phyloP scores from a whole-genome alignment of 202 grass and related monocot species.

The Digitaria exilis region DNA sequence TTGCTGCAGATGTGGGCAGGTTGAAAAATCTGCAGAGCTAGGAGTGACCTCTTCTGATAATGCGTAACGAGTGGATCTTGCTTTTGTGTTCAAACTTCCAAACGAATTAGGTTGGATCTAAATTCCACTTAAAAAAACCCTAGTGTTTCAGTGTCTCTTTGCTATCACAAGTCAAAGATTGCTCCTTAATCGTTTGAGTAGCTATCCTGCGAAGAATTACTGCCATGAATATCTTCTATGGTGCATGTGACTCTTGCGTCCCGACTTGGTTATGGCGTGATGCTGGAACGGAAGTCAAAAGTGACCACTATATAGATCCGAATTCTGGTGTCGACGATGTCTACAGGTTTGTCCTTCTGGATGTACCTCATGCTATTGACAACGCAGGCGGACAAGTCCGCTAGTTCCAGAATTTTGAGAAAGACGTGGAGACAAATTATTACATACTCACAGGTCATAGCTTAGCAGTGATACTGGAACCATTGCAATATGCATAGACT shows the following conservation, averaged over 20 bases:
- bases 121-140: not conserved
- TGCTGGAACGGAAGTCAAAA: not conserved
- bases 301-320: not conserved
- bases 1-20: not conserved
- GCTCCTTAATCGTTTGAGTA: not conserved
- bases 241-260: not conserved
- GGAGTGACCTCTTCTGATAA: not conserved
- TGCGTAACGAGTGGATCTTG: not conserved
- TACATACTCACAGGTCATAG: no score
- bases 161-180: not conserved
- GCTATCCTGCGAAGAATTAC: not conserved
- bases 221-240: not conserved
- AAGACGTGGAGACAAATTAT: no score
- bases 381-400: not conserved
- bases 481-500: not conserved
- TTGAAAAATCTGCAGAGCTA: not conserved
- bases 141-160: not conserved
- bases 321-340: not conserved
- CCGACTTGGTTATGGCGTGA: not conserved
- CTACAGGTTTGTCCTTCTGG: not conserved
- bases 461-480: not conserved
- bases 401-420: not conserved
- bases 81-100: not conserved
- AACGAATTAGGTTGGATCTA: not conserved
- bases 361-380: not conserved